Evolutionary conservation across 2,329 filamentous ascomycete genomes (phyloP).

Genomic region (Colletotrichum shisoi): DNA sequence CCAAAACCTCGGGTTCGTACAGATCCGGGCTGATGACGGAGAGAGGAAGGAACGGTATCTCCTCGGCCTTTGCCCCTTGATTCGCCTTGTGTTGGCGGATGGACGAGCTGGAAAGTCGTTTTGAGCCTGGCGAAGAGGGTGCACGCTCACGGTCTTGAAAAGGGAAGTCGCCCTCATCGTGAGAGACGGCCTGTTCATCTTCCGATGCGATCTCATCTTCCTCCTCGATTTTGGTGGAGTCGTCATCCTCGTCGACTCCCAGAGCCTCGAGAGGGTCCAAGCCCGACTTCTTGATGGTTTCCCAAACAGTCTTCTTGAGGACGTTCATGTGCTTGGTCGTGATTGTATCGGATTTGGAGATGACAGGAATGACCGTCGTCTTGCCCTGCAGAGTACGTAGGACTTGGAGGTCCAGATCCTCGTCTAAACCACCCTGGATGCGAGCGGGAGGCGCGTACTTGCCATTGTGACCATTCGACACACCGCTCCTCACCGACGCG

Average conservation of each 20-base stretch:
- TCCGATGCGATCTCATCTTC: conserved; percentile 57
- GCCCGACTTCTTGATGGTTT: conserved; percentile 82
- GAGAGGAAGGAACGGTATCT: conserved; percentile 79
- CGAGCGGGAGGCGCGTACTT: conserved; percentile 56
- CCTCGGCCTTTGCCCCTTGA: conserved; percentile 58
- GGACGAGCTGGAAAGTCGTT: conserved; percentile 58
- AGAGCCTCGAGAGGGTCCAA: conserved; percentile 89
- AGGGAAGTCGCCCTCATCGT: conserved; percentile 52
- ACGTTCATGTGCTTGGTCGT: conserved; percentile 94
- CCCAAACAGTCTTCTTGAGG: conserved; percentile 89
- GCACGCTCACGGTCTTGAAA: conserved; percentile 47
- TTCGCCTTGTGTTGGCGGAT: conserved; percentile 55
- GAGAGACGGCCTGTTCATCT: conserved; percentile 43
- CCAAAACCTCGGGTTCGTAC: conserved; percentile 80
- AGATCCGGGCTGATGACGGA: conserved; percentile 94
- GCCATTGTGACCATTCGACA: conserved; percentile 61
- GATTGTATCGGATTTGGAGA: conserved; percentile 95
- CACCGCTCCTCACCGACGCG: conserved; percentile 65
- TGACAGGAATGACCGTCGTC: conserved; percentile 93
- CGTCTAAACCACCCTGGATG: conserved; percentile 75
- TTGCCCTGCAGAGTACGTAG: conserved; percentile 88
- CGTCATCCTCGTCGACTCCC: conserved; percentile 78
- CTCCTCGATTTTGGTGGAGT: conserved; percentile 64
- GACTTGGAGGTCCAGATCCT: conserved; percentile 89
- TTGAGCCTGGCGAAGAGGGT: conserved; percentile 52